Base-by-base conservation (phyloP, 306 rosid genomes). In the Acacia confusa region DNA sequence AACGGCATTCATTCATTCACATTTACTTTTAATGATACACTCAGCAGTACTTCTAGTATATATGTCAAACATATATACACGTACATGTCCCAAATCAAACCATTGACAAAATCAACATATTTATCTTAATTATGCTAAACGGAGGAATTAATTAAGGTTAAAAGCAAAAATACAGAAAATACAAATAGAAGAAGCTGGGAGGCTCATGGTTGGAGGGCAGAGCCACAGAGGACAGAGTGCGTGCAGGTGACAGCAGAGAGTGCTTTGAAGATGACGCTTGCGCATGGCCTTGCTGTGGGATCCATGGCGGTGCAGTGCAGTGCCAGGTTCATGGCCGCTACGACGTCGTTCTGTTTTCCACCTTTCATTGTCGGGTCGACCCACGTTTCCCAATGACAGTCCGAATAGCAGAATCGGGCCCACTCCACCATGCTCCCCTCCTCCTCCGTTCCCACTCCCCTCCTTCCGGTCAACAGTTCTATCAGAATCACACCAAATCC, bases 401-500 rank as follows among this genome's bases (percentile, higher is more conserved):
- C 92, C 6, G 97, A 84, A 81, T 95, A 95, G 78, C 94, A 92
- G 65, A 88, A 88, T 3, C 92, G 85, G 70, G 99, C 98, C 99
- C 99, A 95, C 78, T 93, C 97, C 0, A 95, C 94, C 11, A 93
- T 84, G 47, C 43, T 80, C 57, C 81, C 83, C 24, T 87, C 87
- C 24, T 87, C 87, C 30, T 53, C 13, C 78, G 20, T 50, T 50
- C 88, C 97, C 75, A 67, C 63, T 2, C 90, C 82, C n/a, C 86
- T 82, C 84, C 92, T 95, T 16, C 99, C 99, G 63, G 97, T 93
- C 67, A 95, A 80, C 25, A 95, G 44, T 55, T 92, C 93, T 38
- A 95, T 92, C 78, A 95, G 66, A 75, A 89, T 53, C 4, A 92
- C 78, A 25, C 99, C 99, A 0, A 92, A 89, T 11, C 91, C 90